A percentile compares a stretch with the other conserved stretches of the same genome.
These are phyloP conservation scores for Tulasnella calospora DNA, from an alignment of 768 basidiomycete species.

Conservation along the genomic window DNA sequence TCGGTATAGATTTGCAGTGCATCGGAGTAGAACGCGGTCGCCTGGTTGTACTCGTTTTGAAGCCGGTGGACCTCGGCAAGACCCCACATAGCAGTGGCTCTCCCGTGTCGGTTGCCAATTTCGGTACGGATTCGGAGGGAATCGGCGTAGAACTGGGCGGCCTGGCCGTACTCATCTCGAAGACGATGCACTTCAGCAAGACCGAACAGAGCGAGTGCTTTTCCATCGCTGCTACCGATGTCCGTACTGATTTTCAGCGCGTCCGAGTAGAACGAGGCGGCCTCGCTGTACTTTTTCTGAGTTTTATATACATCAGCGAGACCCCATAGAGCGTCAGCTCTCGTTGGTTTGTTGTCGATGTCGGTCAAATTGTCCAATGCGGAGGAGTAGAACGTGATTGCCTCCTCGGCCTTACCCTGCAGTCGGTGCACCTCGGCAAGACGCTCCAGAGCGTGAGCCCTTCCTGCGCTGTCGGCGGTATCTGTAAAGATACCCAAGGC, in stretches of 20 bases:
- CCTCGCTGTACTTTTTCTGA: background rate
- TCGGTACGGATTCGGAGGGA: background rate
- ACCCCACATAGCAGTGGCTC: background rate
- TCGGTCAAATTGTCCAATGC: background rate
- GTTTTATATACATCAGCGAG: background rate
- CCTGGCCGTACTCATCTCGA: background rate
- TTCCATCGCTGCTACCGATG: background rate
- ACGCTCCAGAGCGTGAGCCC: background rate
- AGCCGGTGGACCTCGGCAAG: too few species aligned
- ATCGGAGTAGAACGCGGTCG: background rate
- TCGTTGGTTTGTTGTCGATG: background rate
- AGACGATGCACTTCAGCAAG: background rate
- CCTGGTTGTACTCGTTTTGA: too few species aligned
- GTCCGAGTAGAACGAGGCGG: background rate
- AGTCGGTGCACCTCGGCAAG: background rate
- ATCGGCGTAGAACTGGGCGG: background rate
- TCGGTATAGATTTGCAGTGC: background rate
- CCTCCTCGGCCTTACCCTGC: background rate
- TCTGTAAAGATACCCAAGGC: background rate
- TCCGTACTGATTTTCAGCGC: background rate
- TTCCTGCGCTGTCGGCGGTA: background rate
- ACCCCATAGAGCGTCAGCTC: background rate
- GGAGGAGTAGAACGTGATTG: background rate
- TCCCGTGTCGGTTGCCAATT: background rate
- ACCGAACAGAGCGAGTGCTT: background rate